These are phyloP conservation scores for Amyloporia xantha DNA, from an alignment of 768 basidiomycete species.

Conservation along the genomic window DNA sequence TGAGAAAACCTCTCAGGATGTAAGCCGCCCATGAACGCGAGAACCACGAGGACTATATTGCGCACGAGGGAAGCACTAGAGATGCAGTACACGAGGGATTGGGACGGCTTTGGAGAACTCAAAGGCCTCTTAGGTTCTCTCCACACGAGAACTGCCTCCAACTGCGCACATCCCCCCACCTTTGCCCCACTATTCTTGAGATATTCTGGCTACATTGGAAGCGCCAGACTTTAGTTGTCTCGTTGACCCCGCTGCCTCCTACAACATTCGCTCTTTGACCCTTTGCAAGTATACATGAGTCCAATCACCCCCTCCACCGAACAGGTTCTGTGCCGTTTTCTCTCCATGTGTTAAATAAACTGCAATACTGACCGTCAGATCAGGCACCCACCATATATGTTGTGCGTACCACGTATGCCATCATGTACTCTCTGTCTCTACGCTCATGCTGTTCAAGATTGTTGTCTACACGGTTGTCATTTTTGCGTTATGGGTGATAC, in stretches of 20 bases:
- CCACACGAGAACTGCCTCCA: constrained; percentile 6
- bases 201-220: too few relatives aligned
- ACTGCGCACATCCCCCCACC: constrained; percentile 2
- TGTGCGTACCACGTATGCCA: constrained; percentile 36
- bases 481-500: constrained; percentile 85
- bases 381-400: constrained; percentile 74
- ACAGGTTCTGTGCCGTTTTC: constrained; percentile 36
- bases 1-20: too few relatives aligned
- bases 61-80: background rate
- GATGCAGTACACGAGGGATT: background rate
- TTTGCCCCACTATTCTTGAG: constrained; percentile 5
- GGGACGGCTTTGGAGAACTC: background rate
- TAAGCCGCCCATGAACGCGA: too few relatives aligned
- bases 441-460: constrained; percentile 39
- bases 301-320: constrained; percentile 61
- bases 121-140: background rate
- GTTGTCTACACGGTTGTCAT: constrained; percentile 82
- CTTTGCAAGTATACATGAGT: constrained; percentile 18
- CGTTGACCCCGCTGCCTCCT: background rate
- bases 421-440: background rate
- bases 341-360: background rate
- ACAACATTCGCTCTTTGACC: background rate
- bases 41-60: background rate
- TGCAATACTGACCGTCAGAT: constrained; percentile 1
- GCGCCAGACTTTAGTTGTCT: too few relatives aligned